phyloP scores from a whole-genome alignment of 176 grass and related monocot genomes.

The Aegilops longissima region DNA sequence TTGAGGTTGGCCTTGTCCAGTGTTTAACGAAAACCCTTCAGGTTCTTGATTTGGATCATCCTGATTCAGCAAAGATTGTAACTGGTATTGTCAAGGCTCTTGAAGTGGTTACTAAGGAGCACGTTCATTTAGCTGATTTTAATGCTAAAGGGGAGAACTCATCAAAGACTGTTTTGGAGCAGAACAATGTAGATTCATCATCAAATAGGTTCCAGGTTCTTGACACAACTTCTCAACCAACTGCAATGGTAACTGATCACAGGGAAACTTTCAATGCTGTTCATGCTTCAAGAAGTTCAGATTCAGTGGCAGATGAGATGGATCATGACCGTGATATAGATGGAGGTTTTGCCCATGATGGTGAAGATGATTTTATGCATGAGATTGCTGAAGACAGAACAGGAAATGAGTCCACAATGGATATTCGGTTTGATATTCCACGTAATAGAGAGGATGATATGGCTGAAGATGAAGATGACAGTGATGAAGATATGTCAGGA shows the following conservation, averaged over 20 bases:
- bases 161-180: conserved; percentile 49
- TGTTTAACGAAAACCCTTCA: conserved; percentile 66
- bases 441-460: conserved; percentile 81
- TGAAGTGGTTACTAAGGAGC: conserved; percentile 89
- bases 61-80: conserved; percentile 91
- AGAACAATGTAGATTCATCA: conserved; percentile 53
- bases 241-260: conserved; percentile 61
- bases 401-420: conserved; percentile 77
- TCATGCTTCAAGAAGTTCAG: conserved; percentile 58
- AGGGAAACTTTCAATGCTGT: conserved; percentile 65
- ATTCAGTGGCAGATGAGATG: conserved; percentile 89
- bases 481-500: conserved; percentile 77
- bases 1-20: conserved; percentile 84
- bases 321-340: conserved; percentile 76
- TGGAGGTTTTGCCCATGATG: conserved; percentile 59
- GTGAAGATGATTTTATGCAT: conserved; percentile 95
- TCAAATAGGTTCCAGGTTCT: conserved; percentile 66
- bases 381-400: conserved; percentile 85
- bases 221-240: conserved; percentile 68
- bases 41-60: conserved; percentile 85
- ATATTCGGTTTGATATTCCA: conserved; percentile 92
- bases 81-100: conserved; percentile 81
- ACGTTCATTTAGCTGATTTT: conserved; percentile 72
- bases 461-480: conserved; percentile 73
- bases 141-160: conserved; percentile 65